Base-by-base conservation (phyloP, 176 grass and related monocot genomes). In the Guadua angustifolia region DNA sequence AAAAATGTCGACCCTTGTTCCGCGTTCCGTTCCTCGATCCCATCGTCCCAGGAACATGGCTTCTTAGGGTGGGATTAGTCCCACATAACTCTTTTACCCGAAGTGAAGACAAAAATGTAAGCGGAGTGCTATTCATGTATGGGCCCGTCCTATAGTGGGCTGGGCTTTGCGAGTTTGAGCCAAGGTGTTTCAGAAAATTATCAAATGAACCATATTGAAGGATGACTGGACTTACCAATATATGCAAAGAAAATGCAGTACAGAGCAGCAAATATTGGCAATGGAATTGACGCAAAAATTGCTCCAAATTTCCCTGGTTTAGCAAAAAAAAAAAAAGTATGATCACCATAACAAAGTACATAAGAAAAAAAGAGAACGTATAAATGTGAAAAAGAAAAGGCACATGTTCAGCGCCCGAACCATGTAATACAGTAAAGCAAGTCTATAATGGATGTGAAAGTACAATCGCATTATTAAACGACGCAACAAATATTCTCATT, bases 161-260 rank as follows among this genome's bases (percentile, higher is more conserved):
- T n/a, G n/a, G 1, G 29, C 29, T 29, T 29, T 29, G 29, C 29
- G 29, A 29, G 29, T 29, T 29, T 29, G 29, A 29, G 1, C 29
- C 29, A 29, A 1, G 29, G 29, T 29, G 29, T 29, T 29, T 1
- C 29, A 29, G 14, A 19, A 74, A 62, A 39, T 73, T 16, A 36
- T 49, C 44, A 12, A 51, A 46, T 12, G 12, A 35, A 80, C 2
- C 3, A 3, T 22, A 2, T 6, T 69, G 3, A 62, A 69, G n/a
- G 62, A 68, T 32, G 25, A 3, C 3, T 33, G 4, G 29, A 74
- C 74, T 5, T 86, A 92, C 90, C 90, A 0, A 92, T 69, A 38
- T 92, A 92, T 26, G 90, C 90, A 69, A 88, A 92, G 73, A 92
- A 83, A 45, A 91, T 80, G 59, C 90, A 91, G 5, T 91, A 91